Evolutionary conservation across 2,329 filamentous ascomycete species (phyloP).

Genomic region (Pseudohalonectria lignicola): DNA sequence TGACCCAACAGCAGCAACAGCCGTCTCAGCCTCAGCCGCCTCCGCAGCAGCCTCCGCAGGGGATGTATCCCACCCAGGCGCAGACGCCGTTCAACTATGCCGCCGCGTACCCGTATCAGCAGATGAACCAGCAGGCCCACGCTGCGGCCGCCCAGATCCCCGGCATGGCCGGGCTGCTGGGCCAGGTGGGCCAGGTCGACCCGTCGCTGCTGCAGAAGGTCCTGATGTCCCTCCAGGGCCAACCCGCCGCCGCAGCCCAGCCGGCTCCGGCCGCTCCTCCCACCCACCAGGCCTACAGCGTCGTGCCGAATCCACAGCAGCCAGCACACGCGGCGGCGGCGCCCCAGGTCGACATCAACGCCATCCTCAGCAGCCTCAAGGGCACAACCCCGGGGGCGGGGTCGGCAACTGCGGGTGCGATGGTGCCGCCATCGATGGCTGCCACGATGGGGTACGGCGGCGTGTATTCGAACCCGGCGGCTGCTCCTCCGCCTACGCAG

Average conservation of each 20-base stretch:
- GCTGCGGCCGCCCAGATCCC: background rate
- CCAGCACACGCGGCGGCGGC: constrained; percentile 11
- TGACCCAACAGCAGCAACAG: constrained; percentile 11
- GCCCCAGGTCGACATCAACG: constrained; percentile 31
- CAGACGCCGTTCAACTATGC: constrained; percentile 5
- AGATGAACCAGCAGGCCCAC: background rate
- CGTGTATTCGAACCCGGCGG: background rate
- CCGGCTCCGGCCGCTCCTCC: background rate
- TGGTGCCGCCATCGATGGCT: constrained; percentile 6
- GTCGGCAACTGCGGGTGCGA: constrained; percentile 15
- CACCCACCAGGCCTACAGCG: background rate
- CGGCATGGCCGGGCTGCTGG: background rate
- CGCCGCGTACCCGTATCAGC: constrained; percentile 10
- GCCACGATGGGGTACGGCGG: background rate
- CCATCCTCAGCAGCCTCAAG: constrained; percentile 30
- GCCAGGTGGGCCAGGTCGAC: constrained; percentile 51
- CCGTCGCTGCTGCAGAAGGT: constrained; percentile 60
- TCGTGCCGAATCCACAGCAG: background rate
- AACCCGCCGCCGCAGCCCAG: constrained; percentile 7
- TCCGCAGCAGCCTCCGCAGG: constrained; percentile 7
- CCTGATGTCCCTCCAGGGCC: constrained; percentile 43
- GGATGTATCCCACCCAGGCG: constrained; percentile 5
- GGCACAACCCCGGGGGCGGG: constrained; percentile 3
- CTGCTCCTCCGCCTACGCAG: constrained; percentile 11
- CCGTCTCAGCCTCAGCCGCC: constrained; percentile 5